Evolutionary conservation across 1,284 basidiomycete species (phyloP), one percentile per base, ranked within the genome.

Genomic region (Cutaneotrichosporon cyanovorans): DNA sequence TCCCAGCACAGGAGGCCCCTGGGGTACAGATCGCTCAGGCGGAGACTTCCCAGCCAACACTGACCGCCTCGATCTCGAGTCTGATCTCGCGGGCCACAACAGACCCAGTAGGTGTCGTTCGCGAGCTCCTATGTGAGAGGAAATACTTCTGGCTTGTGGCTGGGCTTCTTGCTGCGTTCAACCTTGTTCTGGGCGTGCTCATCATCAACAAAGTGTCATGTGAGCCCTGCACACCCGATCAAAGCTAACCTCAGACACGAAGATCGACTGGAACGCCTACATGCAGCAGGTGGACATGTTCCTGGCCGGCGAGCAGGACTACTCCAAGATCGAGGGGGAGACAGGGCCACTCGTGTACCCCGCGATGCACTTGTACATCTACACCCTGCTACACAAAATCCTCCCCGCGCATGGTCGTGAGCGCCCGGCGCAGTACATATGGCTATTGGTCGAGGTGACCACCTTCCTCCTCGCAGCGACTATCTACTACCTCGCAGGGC

Each of bases 311-410:
- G 84, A 95, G 69, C 76, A 84, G 22, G 80, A 92, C 66, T 99
- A 98, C 66, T 75, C 80, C n/a, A 73, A 77, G 47, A 84, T 99
- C 50, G 76, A 78, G 49, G 93, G 93, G 0, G 91, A 90, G 8
- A 96, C 90, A 3, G 95, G 95, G 6, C 89, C 88, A 6, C 76
- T 95, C 14, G 92, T 97, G 38, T 99, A 99, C 69, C 95, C 95
- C 2, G 95, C 92, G 15, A 84, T 89, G 2, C 91, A 96, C 67
- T 76, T 98, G 44, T 82, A 86, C 62, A 79, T 95, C 52, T 91
- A 93, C 69, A 76, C 80, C 4, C 53, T 80, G n/a, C 73, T 98
- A 1, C 78, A 86, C 65, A 62, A 65, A 25, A 62, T 90, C 32
- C 56, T 68, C 11, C 67, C 74, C 69, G 14, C 57, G 1, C 40